Evolutionary conservation across 2,329 filamentous ascomycete species (phyloP), one percentile per base, ranked within the genome.

Genomic region (Tolypocladium ophioglossoides): DNA sequence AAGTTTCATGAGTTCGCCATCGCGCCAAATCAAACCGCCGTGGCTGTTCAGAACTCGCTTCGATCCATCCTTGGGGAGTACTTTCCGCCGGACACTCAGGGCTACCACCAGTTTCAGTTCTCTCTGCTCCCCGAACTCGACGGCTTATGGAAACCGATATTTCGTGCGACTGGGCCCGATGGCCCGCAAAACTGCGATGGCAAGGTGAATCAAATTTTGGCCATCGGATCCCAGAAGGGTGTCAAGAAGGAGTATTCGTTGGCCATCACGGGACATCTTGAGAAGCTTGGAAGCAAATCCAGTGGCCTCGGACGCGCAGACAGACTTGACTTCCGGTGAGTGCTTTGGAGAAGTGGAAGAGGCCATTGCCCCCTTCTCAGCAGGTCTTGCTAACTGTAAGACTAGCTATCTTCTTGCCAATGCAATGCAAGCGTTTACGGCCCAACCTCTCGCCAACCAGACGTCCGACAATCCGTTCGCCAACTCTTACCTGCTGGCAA

Each of bases 381-480:
- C 30, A 48, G 20, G 6, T 11, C 16, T 6, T 40, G 6, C 6
- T 37, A n/a, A 24, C 6, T 38, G 27, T 6, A 4, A 8, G 18
- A n/a, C 4, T 41, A 84, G 82, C 57, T 84, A 82, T 59, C 72
- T 86, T 51, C 77, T 84, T 53, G 76, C 76, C 59, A 83, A 76
- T 58, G 79, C 78, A 5, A 81, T 85, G 76, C 81, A 84, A 63
- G 71, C 74, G 0, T 79, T 78, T 57, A 79, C 76, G 6, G 70
- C 76, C 1, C 79, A 79, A 55, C 74, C 74, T 1, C 65, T 78
- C 9, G 63, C 74, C 4, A 74, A 74, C 53, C 78, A 80, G 56
- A 73, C 72, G 4, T 72, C 74, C 35, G 75, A 77, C 54, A 80
- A 80, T 58, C 80, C 79, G 0, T 78, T 83, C 56, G 71, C 72